Evolutionary conservation across 768 basidiomycete genomes (phyloP).

Genomic region (Leccinum incarnatum): DNA sequence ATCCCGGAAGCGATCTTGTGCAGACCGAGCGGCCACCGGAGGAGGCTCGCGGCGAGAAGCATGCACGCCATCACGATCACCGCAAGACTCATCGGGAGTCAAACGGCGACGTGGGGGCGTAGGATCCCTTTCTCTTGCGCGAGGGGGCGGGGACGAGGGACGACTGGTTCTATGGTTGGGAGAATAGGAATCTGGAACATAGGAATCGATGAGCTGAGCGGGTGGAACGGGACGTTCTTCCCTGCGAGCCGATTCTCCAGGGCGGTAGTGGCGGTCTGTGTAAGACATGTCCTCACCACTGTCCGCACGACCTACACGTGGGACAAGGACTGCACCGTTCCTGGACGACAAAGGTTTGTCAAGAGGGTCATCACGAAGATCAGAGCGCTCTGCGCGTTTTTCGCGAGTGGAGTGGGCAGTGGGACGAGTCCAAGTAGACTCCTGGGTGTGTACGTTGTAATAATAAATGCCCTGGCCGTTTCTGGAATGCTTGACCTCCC

Average conservation of each 20-base stretch:
- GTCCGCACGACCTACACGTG: conserved; percentile 32
- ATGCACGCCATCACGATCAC: conserved; percentile 23
- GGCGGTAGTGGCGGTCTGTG: conserved; percentile 66
- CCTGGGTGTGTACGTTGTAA: conserved; percentile 53
- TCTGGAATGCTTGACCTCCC: conserved; percentile 58
- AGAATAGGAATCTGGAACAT: conserved; percentile 29
- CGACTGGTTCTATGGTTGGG: conserved; percentile 22
- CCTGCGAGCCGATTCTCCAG: conserved; percentile 33
- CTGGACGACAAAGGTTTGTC: conserved; percentile 26
- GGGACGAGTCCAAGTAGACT: conserved; percentile 59
- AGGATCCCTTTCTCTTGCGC: conserved; percentile 24
- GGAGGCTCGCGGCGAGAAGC: conserved; percentile 21
- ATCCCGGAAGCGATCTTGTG: conserved; percentile 28
- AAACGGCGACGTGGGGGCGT: conserved; percentile 21
- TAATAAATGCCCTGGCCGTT: conserved; percentile 51
- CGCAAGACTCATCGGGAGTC: conserved; percentile 20
- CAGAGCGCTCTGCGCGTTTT: conserved; percentile 22
- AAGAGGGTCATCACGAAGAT: conserved; percentile 26
- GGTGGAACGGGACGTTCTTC: conserved; percentile 26
- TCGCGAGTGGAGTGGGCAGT: conserved; percentile 32
- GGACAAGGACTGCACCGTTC: conserved; percentile 20
- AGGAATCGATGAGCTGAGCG: conserved; percentile 24
- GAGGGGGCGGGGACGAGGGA: conserved; percentile 23
- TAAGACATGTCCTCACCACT: conserved; percentile 41
- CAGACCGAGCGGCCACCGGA: conserved; percentile 13